A percentile compares a stretch with the other conserved stretches of the same genome.
Conservation (phyloP, 1,139 yeast genomes). For the Geotrichum reessii region DNA sequence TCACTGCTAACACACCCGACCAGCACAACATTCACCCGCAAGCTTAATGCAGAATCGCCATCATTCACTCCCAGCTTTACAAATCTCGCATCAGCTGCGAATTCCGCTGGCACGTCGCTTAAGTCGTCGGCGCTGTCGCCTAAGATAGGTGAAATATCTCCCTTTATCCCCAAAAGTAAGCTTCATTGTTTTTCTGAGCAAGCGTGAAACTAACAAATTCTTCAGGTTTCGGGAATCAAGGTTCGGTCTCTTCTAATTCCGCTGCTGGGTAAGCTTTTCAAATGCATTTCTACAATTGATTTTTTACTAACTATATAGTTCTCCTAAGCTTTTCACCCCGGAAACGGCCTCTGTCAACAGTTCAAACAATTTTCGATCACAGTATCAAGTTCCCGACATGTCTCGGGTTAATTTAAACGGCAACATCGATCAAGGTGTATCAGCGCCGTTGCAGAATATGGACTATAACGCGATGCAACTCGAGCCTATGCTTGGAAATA, state of each 20-base stretch:
- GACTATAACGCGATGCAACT: slow-evolving; percentile 6
- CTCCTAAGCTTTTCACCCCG: slow-evolving; percentile 5
- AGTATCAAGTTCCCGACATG: slow-evolving; percentile 7
- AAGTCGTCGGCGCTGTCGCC: slow-evolving; percentile 17
- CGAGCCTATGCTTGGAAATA: slow-evolving; percentile 8
- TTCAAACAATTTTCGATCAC: background rate
- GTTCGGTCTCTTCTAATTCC: background rate
- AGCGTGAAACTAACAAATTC: background rate
- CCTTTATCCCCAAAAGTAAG: slow-evolving; percentile 26
- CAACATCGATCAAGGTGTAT: background rate
- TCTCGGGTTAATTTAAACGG: slow-evolving; percentile 3
- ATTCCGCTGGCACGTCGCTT: background rate
- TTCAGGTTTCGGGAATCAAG: background rate
- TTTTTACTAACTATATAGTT: background rate
- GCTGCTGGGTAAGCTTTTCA: slow-evolving; percentile 1
- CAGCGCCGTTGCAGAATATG: slow-evolving; percentile 3
- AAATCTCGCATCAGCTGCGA: slow-evolving; percentile 12
- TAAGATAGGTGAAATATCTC: slow-evolving; percentile 24
- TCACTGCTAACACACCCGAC: background rate
- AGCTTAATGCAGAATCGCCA: slow-evolving; percentile 59
- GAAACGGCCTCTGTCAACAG: background rate
- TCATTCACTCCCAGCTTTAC: slow-evolving; percentile 51
- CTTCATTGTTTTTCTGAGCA: background rate
- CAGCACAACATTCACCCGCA: slow-evolving; percentile 33
- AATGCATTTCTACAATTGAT: background rate